A percentile compares a stretch with the other conserved stretches of the same genome.
phyloP scores from a whole-genome alignment of 2,329 filamentous ascomycete species.

The Sporothrix phasma region DNA sequence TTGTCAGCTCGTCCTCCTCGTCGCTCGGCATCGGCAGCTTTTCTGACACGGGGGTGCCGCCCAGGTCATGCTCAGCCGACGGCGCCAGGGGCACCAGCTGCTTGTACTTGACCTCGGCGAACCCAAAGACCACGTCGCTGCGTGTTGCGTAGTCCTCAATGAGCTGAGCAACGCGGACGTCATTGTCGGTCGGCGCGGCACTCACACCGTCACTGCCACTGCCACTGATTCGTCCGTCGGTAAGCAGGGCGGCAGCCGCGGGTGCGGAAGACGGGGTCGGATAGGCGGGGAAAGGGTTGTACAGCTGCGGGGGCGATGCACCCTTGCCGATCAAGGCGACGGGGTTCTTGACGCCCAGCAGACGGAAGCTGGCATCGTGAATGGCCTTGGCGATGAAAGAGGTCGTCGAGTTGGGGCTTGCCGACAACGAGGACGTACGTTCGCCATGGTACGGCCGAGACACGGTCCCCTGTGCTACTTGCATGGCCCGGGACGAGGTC shows the following conservation, averaged over 20 bases:
- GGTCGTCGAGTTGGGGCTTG: slow-evolving; percentile 60
- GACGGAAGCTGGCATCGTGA: slow-evolving; percentile 73
- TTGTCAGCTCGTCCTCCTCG: slow-evolving; percentile 69
- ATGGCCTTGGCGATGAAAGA: slow-evolving; percentile 92
- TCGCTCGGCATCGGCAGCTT: slow-evolving; percentile 36
- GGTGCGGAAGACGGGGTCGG: slow-evolving; percentile 45
- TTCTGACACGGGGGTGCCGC: slow-evolving; percentile 45
- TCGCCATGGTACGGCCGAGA: slow-evolving; percentile 52
- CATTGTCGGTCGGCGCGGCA: slow-evolving; percentile 61
- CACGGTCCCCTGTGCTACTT: slow-evolving; percentile 58
- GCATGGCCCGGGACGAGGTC: slow-evolving; percentile 60
- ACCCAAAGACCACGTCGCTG: slow-evolving; percentile 93
- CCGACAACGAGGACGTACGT: slow-evolving; percentile 67
- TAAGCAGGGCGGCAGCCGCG: slow-evolving; percentile 14
- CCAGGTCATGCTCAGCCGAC: slow-evolving; percentile 61
- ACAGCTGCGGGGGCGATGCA: slow-evolving; percentile 62
- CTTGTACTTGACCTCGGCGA: slow-evolving; percentile 97
- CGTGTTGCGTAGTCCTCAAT: slow-evolving; percentile 89
- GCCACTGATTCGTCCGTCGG: slow-evolving; percentile 14
- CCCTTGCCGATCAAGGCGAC: slow-evolving; percentile 52
- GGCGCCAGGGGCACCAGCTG: slow-evolving; percentile 87
- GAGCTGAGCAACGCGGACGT: slow-evolving; percentile 63
- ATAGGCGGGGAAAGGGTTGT: slow-evolving; percentile 77
- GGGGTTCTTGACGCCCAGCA: slow-evolving; percentile 62
- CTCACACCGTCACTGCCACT: slow-evolving; percentile 26